These are phyloP conservation scores for Panicum hallii DNA, from an alignment of 202 grass and related monocot genomes.

Conservation along the genomic window DNA sequence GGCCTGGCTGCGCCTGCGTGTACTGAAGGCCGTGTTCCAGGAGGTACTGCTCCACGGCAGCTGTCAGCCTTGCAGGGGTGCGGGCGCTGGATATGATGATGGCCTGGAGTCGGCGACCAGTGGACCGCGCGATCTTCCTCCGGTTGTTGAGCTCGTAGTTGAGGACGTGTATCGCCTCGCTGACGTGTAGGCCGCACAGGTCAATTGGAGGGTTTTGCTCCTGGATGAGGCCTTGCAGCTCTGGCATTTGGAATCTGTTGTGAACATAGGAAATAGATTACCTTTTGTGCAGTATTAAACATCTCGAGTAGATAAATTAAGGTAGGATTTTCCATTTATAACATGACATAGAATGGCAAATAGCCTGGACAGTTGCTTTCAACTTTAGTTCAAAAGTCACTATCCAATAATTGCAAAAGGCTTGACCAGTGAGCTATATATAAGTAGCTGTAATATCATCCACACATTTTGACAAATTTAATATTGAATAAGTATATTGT, in stretches of 20 bases:
- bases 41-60: slow-evolving; percentile 81
- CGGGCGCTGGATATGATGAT: slow-evolving; percentile 67
- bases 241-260: slow-evolving; percentile 59
- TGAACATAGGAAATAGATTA: slow-evolving; percentile 37
- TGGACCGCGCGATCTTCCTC: slow-evolving; percentile 70
- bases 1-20: slow-evolving; percentile 63
- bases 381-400: not conserved
- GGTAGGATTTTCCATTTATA: not conserved
- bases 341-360: not conserved
- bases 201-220: slow-evolving; percentile 80
- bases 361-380: not conserved
- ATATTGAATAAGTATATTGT: slow-evolving; percentile 4
- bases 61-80: slow-evolving; percentile 64
- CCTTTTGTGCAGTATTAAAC: not conserved
- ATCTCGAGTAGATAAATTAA: slow-evolving; percentile 26
- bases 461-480: not conserved
- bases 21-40: slow-evolving; percentile 72
- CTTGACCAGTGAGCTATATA: slow-evolving; percentile 27
- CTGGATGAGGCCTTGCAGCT: slow-evolving; percentile 66
- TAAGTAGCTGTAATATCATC: not conserved
- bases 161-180: slow-evolving; percentile 76
- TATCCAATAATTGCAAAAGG: not conserved
- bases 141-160: slow-evolving; percentile 75
- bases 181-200: slow-evolving; percentile 73
- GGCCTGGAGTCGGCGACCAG: slow-evolving; percentile 60